Base-by-base conservation (phyloP, 1,284 basidiomycete genomes). In the Marasmius fiardii region DNA sequence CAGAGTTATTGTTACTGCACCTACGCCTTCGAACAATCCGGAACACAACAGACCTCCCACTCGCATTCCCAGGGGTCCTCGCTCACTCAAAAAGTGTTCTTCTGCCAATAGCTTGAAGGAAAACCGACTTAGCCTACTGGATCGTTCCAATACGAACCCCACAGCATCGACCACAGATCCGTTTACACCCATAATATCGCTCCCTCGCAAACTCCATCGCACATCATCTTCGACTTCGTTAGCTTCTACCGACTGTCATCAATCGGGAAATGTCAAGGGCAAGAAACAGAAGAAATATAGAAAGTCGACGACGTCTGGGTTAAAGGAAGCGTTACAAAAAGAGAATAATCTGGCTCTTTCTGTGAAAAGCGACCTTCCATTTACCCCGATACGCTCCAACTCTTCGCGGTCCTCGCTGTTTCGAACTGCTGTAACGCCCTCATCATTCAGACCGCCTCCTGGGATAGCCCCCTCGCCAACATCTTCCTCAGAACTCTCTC, bases 401-500 rank as follows among this genome's bases (percentile, higher is more conserved):
- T 59, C 56, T 7, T 52, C 57, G 43, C 60, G 68, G n/a, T 67
- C 69, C 35, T 66, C 61, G 5, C 62, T 74, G 26, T 69, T 73
- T 53, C 69, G 73, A 12, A 67, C 68, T 16, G 68, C 68, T 45
- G 69, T 77, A 5, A 68, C 67, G 11, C 70, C 74, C 20, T 61
- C 62, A 16, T 71, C 67, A 58, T 73, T 74, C 55, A 70, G 66
- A 33, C 68, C 70, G 8, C 71, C 69, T 1, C 48, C 56, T 31
- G 61, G 68, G 55, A 59, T 65, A 56, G 67, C 65, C 31, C 77
- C 83, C 2, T 86, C 85, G 3, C 83, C 86, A n/a, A 78, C 82
- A n/a, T 84, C 80, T 24, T 88, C 87, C 3, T 80, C 85, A 12
- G 88, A 90, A 61, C 70, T 90, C 49, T 90, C 88, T 21, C 85